Evolutionary conservation across 73 alveolate species (phyloP), one percentile per base, ranked within the genome.

Genomic region (Paramecium biaurelia): DNA sequence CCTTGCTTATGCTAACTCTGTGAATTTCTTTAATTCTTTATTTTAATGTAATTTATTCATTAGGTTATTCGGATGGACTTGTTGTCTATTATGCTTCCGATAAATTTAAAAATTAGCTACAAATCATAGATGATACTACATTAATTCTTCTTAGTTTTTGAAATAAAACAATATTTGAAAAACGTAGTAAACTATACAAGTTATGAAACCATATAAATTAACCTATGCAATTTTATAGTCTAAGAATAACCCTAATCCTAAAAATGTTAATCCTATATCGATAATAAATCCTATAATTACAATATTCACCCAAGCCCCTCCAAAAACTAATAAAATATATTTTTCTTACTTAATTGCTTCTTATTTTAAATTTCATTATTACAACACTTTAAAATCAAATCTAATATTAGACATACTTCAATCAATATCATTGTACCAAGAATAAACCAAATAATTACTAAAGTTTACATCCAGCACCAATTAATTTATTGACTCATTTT

Each of bases 391-490:
- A 70, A 24, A 28, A 70, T 32, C 42, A 70, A 70, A 35, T 70
- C 86, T 9, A 70, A 10, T 12, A 70, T 26, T 32, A 70, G 14
- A 18, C 86, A 70, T 70, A 70, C 26, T 70, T 70, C 86, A 35
- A 70, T 35, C 24, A 70, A 28, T 10, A 21, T 18, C 42, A 70
- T 32, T 30, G 86, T 70, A 28, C 86, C 86, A 18, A 70, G n/a
- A 28, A 53, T 35, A 35, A 70, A 70, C 86, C 86, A 70, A 28
- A 70, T 20, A 7, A 70, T 70, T 11, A 70, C 42, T 14, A 70
- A 30, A 10, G 86, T 70, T 70, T 70, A 12, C 57, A 70, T 28
- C 86, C 86, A 70, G 11, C 58, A 11, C 86, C 86, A 70, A 28
- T 28, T 70, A 35, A 70, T 70, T 35, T 70, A 70, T 26, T 70